Base-by-base conservation (phyloP, 2,329 filamentous ascomycete genomes). In the Colletotrichum australisinense region DNA sequence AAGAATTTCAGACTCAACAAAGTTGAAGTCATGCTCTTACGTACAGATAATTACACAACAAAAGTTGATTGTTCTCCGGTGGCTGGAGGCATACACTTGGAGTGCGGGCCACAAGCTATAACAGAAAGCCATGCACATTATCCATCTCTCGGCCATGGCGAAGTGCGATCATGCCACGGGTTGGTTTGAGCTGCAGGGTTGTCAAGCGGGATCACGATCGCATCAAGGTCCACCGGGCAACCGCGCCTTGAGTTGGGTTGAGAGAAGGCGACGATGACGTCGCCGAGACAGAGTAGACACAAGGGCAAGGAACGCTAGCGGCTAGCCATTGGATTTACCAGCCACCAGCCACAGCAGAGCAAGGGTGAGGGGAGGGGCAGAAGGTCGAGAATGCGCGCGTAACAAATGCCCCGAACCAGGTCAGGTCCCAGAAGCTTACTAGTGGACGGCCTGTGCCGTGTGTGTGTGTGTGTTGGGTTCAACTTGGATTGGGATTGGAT, bases 381-480 rank as follows among this genome's bases (percentile, higher is more conserved):
- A 26, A 28, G 14, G 12, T 35, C n/a, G 42, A 49, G 42, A 49
- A 49, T 49, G 42, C 42, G 42, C 42, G 24, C 56, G 24, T 52
- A 55, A 28, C 38, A 42, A 42, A 42, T 42, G 38, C 38, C 6
- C 38, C 38, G 16, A 42, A 19, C 38, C 14, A 26, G 16, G 9
- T 5, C 24, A 22, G 22, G 65, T 28, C 52, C 52, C 52, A 64
- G 22, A 52, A 69, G 59, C 52, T 28, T 58, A 56, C 32, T 52
- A 52, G 68, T 46, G 59, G 53, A 38, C 70, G 66, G 70, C 53
- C 52, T 69, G n/a, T 58, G 52, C 69, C 69, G 65, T 60, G 59
- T 56, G 42, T 49, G 59, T 56, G 42, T 49, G 38, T 16, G 59
- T 66, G 65, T 63, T 69, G 22, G 53, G 68, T 53, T 55, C 28